Conservation (phyloP, 2,329 filamentous ascomycete genomes). For the Talaromyces rugulosus region DNA sequence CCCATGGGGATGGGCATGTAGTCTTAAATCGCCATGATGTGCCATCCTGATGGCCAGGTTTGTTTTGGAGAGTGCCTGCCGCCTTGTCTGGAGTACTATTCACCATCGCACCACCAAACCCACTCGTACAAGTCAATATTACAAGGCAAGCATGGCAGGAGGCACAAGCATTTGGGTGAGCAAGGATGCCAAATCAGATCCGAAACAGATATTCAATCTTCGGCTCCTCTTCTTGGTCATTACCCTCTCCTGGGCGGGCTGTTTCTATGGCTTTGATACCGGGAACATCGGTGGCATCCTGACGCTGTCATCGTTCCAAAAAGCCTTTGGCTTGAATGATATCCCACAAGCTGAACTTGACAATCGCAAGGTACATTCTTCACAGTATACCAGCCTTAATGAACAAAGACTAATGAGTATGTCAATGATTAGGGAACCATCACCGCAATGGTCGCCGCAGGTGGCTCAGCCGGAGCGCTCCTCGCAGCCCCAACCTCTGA, state of each 20-base stretch:
- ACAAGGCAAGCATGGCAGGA: constrained; percentile 28
- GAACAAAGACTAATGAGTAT: neutral
- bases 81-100: neutral
- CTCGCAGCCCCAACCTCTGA: constrained; percentile 35
- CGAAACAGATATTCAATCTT: constrained; percentile 35
- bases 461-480: constrained; percentile 34
- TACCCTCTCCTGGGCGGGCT: constrained; percentile 35
- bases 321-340: constrained; percentile 31
- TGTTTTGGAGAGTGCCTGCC: neutral
- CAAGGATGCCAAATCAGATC: constrained; percentile 34
- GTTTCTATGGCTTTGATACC: constrained; percentile 38
- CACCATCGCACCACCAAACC: neutral
- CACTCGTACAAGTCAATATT: neutral
- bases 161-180: constrained; percentile 37
- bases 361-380: constrained; percentile 16
- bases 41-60: neutral
- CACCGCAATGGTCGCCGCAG: constrained; percentile 27
- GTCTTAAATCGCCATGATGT: constrained; percentile 1
- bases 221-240: constrained; percentile 29
- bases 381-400: neutral
- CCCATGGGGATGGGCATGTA: neutral
- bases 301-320: constrained; percentile 33
- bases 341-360: constrained; percentile 26
- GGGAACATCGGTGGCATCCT: constrained; percentile 39
- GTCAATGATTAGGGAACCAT: constrained; percentile 15